Evolutionary conservation across 768 basidiomycete species (phyloP), one percentile per base, ranked within the genome.

Genomic region (Neoboletus subvelutipes): DNA sequence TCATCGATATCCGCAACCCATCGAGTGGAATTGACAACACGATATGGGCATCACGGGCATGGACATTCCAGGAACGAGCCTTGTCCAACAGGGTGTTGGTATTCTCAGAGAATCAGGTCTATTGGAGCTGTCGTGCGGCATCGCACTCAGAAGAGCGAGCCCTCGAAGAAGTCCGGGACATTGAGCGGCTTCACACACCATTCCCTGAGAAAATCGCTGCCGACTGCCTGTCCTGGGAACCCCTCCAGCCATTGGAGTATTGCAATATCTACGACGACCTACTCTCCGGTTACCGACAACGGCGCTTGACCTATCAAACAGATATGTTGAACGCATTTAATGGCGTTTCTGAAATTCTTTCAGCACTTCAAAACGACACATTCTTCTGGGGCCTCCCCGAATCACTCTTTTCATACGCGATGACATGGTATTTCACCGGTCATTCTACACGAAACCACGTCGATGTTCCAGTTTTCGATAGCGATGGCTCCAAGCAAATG

Each of bases 41-140:
- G 18, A 12, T 18, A n/a, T 60, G 62, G 56, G 61, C 53, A n/a
- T 7, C 58, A 10, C 40, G 64, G 11, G 58, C 52, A 22, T 66
- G 64, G 64, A 65, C 64, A 1, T 65, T 65, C 36, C 64, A 65
- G 39, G 64, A 65, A 7, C 64, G 64, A 10, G 20, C 56, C 2
- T 36, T 62, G 20, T 64, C 64, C 11, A 54, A 15, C 36, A 61
- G 60, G 18, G 36, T 62, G 13, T 49, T 65, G 39, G 50, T 65
- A 22, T 65, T 66, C 60, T 65, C 64, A 3, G 39, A 59, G 15
- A 31, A 22, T 45, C 60, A 65, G 24, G 60, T 62, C 3, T 66
- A 62, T 12, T 65, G 64, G 64, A 52, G 13, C 28, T 66, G 61
- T 47, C 57, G 50, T 26, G 40, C 22, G 20, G 55, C 45, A 33